A percentile compares a stretch with the other conserved stretches of the same genome.
phyloP scores from a whole-genome alignment of 495 filamentous ascomycete species.

The Xylaria curta region DNA sequence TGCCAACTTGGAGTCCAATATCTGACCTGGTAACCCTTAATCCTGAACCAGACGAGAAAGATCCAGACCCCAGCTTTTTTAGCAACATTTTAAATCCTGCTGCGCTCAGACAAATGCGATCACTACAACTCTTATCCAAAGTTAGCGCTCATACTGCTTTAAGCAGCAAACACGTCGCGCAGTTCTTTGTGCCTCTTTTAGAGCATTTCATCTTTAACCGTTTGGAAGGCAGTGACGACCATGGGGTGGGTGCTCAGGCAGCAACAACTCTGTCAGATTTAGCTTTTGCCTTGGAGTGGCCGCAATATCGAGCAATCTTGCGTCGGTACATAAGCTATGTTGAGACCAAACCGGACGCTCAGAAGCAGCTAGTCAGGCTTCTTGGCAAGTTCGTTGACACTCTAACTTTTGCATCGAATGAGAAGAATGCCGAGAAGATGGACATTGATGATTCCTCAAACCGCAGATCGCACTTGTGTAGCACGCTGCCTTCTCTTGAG shows the following conservation, averaged over 20 bases:
- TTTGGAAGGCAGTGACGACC: slow-evolving; percentile 74
- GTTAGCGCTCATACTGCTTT: slow-evolving; percentile 68
- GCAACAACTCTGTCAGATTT: slow-evolving; percentile 75
- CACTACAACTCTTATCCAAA: slow-evolving; percentile 74
- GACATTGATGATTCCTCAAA: slow-evolving; percentile 43
- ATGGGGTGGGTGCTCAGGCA: slow-evolving; percentile 84
- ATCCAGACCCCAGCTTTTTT: slow-evolving; percentile 90
- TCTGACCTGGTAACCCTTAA: slow-evolving; percentile 78
- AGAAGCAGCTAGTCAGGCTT: slow-evolving; percentile 84
- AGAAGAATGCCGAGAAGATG: slow-evolving; percentile 46
- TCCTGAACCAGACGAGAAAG: slow-evolving; percentile 67
- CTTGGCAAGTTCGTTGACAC: slow-evolving; percentile 81
- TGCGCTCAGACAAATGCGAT: slow-evolving; percentile 83
- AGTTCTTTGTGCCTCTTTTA: slow-evolving; percentile 88
- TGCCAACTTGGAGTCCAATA: slow-evolving; percentile 71
- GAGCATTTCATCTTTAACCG: slow-evolving; percentile 92
- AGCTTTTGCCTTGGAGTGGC: slow-evolving; percentile 82
- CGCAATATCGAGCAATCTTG: slow-evolving; percentile 84
- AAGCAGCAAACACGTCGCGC: slow-evolving; percentile 75
- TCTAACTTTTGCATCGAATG: slow-evolving; percentile 60
- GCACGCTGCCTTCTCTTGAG: slow-evolving; percentile 68
- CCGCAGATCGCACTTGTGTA: slow-evolving; percentile 56
- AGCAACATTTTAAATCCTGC: slow-evolving; percentile 91
- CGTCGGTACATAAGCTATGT: slow-evolving; percentile 81
- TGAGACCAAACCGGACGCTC: slow-evolving; percentile 77